phyloP scores from a whole-genome alignment of 805 yeast species.

The Wickerhamomyces alni region DNA sequence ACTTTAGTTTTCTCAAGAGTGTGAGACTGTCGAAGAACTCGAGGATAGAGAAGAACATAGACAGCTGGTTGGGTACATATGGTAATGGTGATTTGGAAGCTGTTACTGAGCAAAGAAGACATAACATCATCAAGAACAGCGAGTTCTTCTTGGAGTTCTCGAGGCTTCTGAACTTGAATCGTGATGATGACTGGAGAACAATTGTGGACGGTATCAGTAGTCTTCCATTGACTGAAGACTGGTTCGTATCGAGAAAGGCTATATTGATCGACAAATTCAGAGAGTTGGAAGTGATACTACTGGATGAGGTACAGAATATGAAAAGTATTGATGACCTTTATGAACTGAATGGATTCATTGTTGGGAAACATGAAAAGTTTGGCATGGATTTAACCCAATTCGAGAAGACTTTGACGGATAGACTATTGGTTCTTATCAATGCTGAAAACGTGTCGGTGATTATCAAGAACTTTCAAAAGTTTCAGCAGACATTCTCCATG shows the following conservation, averaged over 20 bases:
- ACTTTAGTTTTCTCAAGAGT: conserved; percentile 16
- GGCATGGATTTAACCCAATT: conserved; percentile 6
- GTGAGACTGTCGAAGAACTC: conserved; percentile 7
- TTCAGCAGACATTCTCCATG: background rate
- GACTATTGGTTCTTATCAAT: conserved; percentile 2
- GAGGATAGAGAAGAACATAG: conserved; percentile 13
- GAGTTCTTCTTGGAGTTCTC: conserved; percentile 11
- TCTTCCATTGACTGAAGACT: conserved; percentile 6
- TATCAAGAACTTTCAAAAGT: conserved; percentile 4
- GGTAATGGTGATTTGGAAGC: background rate
- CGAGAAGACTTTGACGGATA: conserved; percentile 3
- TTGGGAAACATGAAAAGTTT: conserved; percentile 4
- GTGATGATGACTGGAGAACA: conserved; percentile 1
- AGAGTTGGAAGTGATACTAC: conserved; percentile 8
- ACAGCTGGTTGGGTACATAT: background rate
- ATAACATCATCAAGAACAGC: conserved; percentile 6
- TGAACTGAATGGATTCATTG: conserved; percentile 4
- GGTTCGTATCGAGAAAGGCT: conserved; percentile 6
- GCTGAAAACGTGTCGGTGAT: conserved; percentile 8
- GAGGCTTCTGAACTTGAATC: conserved; percentile 9
- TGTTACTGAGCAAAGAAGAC: background rate
- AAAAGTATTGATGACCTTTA: conserved; percentile 8
- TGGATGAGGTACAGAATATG: background rate
- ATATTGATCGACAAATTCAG: conserved; percentile 9
- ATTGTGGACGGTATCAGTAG: conserved; percentile 2